Conservation (phyloP, 1,284 basidiomycete genomes). For the Cryptococcus amylolentus region DNA sequence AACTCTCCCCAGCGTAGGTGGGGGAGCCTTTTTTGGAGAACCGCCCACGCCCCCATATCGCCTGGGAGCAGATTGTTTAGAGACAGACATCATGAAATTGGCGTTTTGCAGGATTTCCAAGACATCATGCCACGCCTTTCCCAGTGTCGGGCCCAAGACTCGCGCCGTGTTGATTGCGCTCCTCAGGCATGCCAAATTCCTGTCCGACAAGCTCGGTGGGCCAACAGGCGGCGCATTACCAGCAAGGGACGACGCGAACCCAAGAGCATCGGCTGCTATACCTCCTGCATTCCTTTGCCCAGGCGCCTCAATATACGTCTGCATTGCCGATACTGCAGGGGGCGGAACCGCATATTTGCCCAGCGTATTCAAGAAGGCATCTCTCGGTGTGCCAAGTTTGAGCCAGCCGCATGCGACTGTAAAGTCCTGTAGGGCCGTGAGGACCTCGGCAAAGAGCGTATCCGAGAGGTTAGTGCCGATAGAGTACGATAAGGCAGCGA, state of each 20-base stretch:
- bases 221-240: slow-evolving; percentile 35
- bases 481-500: slow-evolving; percentile 83
- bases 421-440: slow-evolving; percentile 74
- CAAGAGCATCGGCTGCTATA: slow-evolving; percentile 67
- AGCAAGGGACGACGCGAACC: slow-evolving; percentile 48
- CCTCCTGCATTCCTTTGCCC: slow-evolving; percentile 48
- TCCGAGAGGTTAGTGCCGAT: slow-evolving; percentile 80
- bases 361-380: slow-evolving; percentile 83
- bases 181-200: slow-evolving; percentile 87
- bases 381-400: slow-evolving; percentile 76
- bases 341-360: slow-evolving; percentile 84
- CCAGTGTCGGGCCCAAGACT: slow-evolving; percentile 78
- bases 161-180: slow-evolving; percentile 73
- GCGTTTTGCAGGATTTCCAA: slow-evolving; percentile 89
- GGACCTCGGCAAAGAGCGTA: slow-evolving; percentile 64
- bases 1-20: not conserved
- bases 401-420: slow-evolving; percentile 88
- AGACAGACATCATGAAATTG: slow-evolving; percentile 75
- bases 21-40: slow-evolving; percentile 1
- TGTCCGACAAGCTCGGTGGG: slow-evolving; percentile 72
- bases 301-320: slow-evolving; percentile 60
- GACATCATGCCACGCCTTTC: slow-evolving; percentile 83
- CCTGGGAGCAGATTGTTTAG: slow-evolving; percentile 29
- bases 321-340: slow-evolving; percentile 76
- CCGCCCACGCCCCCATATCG: slow-evolving; percentile 9